phyloP scores from a whole-genome alignment of 768 basidiomycete genomes.

The Phylloporus arenicola region DNA sequence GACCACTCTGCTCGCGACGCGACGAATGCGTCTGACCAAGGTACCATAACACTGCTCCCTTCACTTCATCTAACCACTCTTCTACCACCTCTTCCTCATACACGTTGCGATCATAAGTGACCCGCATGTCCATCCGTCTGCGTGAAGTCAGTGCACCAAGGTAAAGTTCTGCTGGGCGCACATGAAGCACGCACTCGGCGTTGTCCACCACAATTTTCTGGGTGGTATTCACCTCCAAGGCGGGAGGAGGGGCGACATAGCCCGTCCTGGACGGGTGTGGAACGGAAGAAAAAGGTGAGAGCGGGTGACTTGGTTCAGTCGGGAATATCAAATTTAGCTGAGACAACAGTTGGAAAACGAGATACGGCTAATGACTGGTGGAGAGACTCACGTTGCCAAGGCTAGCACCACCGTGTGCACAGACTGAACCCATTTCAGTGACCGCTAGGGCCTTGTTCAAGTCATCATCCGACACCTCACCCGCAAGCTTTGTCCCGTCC shows the following conservation, averaged over 20 bases:
- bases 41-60: constrained; percentile 29
- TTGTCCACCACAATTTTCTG: constrained; percentile 1
- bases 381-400: constrained; percentile 28
- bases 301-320: background rate
- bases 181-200: constrained; percentile 28
- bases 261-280: background rate
- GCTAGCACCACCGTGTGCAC: constrained; percentile 17
- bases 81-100: constrained; percentile 36
- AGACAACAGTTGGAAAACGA: no score
- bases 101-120: constrained; percentile 43
- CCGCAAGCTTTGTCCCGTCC: constrained; percentile 20
- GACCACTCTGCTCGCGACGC: no score
- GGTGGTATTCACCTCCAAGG: background rate
- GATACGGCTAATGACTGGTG: no score
- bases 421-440: constrained; percentile 3
- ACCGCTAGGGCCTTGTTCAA: constrained; percentile 1
- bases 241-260: background rate
- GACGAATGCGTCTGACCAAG: no score
- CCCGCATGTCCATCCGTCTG: constrained; percentile 29
- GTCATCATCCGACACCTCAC: background rate
- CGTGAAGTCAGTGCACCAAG: constrained; percentile 36
- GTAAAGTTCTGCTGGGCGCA: constrained; percentile 41
- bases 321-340: background rate
- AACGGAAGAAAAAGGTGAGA: background rate
- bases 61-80: constrained; percentile 48